phyloP scores from a whole-genome alignment of 2,329 filamentous ascomycete genomes.

The Blastomyces parvus region DNA sequence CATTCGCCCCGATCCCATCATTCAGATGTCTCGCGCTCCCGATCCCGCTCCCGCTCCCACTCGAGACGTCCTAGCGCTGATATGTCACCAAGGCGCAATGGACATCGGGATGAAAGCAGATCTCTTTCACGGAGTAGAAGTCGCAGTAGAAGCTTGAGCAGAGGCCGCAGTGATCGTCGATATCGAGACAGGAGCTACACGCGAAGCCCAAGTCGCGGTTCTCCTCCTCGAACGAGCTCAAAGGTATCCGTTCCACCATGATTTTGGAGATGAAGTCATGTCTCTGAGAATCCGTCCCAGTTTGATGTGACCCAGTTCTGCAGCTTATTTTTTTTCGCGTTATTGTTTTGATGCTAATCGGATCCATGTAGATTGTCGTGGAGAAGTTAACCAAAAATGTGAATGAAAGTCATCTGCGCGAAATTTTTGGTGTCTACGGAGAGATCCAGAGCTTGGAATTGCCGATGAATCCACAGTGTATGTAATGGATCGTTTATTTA shows the following conservation, averaged over 20 bases:
- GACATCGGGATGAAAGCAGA: conserved; percentile 19
- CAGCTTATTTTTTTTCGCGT: background rate
- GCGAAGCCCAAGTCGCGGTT: conserved; percentile 25
- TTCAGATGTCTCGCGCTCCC: conserved; percentile 22
- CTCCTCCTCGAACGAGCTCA: conserved; percentile 24
- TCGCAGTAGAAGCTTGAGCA: conserved; percentile 30
- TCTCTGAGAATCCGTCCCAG: conserved; percentile 1
- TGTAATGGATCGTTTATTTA: conserved; percentile 24
- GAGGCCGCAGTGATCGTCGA: conserved; percentile 30
- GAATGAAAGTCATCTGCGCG: conserved; percentile 73
- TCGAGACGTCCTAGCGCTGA: conserved; percentile 24
- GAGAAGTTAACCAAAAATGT: conserved; percentile 95
- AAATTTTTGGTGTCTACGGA: conserved; percentile 88
- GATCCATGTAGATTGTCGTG: conserved; percentile 64
- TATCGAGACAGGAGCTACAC: conserved; percentile 33
- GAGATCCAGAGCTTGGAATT: conserved; percentile 78
- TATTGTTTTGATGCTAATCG: background rate
- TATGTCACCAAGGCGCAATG: conserved; percentile 21
- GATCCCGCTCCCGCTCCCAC: conserved; percentile 26
- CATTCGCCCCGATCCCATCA: conserved; percentile 19
- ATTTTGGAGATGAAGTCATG: background rate
- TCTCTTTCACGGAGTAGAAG: conserved; percentile 23
- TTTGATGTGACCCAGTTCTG: background rate
- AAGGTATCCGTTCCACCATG: conserved; percentile 21
- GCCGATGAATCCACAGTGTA: conserved; percentile 79